A percentile compares a stretch with the other conserved stretches of the same genome.
These are phyloP conservation scores for Tylopilus orsonianus DNA, from an alignment of 1,284 basidiomycete species.

Conservation along the genomic window DNA sequence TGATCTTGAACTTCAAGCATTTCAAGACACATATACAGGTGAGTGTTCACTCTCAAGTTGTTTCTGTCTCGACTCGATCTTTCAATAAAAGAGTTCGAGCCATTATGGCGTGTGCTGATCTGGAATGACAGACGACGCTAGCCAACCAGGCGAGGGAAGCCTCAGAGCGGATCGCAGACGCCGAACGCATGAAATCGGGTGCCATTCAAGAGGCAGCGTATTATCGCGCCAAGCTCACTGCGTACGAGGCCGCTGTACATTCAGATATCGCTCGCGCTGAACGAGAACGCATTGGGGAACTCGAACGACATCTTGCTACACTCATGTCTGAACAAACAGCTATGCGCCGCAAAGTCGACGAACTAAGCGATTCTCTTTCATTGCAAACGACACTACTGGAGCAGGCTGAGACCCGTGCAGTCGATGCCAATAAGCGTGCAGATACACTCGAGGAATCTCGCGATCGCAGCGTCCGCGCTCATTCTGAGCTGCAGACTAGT, in stretches of 20 bases:
- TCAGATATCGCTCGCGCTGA: conserved; percentile 74
- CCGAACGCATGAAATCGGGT: conserved; percentile 75
- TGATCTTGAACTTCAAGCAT: conserved; percentile 84
- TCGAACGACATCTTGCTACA: conserved; percentile 77
- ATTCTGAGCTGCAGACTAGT: conserved; percentile 73
- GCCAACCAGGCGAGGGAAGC: conserved; percentile 74
- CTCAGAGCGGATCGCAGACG: conserved; percentile 78
- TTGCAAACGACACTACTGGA: conserved; percentile 78
- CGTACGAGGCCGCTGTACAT: conserved; percentile 74
- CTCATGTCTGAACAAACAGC: conserved; percentile 66
- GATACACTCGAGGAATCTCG: conserved; percentile 83
- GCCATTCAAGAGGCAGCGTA: conserved; percentile 96
- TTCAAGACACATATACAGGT: conserved; percentile 90
- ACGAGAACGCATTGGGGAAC: conserved; percentile 73
- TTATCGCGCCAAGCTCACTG: conserved; percentile 91
- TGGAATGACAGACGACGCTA: conserved; percentile 56
- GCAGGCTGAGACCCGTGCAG: conserved; percentile 78
- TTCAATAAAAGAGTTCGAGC: neutral
- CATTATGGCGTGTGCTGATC: conserved; percentile 15
- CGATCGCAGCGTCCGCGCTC: conserved; percentile 65
- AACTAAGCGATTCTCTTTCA: conserved; percentile 71
- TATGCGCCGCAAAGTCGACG: conserved; percentile 71
- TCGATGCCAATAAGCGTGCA: conserved; percentile 80
- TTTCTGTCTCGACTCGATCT: neutral
- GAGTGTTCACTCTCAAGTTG: conserved; percentile 28